phyloP scores from a whole-genome alignment of 164 flowering plant genomes.

The Piper longum region DNA sequence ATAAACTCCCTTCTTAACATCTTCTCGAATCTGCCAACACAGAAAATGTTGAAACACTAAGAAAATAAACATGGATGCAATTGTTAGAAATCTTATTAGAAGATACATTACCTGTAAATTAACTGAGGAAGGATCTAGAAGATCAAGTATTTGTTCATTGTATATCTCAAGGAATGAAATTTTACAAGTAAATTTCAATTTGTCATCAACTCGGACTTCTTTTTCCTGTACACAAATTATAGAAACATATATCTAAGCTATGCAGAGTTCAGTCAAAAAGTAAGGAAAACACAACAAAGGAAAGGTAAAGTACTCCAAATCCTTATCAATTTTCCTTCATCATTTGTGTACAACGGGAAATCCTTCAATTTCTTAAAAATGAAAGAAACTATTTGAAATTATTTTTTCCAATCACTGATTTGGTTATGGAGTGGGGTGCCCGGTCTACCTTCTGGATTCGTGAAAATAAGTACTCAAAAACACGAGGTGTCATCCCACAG shows the following conservation, averaged over 20 bases:
- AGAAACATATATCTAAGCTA: neutral
- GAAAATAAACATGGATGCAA: neutral
- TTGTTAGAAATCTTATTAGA: neutral
- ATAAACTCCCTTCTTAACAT: constrained; percentile 73
- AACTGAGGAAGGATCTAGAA: constrained; percentile 68
- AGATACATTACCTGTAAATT: constrained; percentile 60
- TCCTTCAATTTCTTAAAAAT: no score
- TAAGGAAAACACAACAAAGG: neutral
- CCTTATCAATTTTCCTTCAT: no score
- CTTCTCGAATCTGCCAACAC: constrained; percentile 67
- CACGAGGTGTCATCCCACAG: constrained; percentile 96
- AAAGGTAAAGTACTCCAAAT: no score
- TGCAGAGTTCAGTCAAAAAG: neutral
- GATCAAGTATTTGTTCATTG: constrained; percentile 96
- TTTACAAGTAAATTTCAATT: constrained; percentile 67
- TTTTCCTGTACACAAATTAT: constrained; percentile 46
- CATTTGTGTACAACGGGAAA: no score
- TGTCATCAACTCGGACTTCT: constrained; percentile 77
- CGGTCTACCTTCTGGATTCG: constrained; percentile 76
- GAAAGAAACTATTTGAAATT: no score
- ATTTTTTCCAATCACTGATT: no score
- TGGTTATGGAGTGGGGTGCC: neutral
- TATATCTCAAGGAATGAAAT: constrained; percentile 95
- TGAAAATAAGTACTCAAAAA: constrained; percentile 76
- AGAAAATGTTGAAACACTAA: neutral